phyloP scores from a whole-genome alignment of 768 basidiomycete species.

The Trametopsis cervina region DNA sequence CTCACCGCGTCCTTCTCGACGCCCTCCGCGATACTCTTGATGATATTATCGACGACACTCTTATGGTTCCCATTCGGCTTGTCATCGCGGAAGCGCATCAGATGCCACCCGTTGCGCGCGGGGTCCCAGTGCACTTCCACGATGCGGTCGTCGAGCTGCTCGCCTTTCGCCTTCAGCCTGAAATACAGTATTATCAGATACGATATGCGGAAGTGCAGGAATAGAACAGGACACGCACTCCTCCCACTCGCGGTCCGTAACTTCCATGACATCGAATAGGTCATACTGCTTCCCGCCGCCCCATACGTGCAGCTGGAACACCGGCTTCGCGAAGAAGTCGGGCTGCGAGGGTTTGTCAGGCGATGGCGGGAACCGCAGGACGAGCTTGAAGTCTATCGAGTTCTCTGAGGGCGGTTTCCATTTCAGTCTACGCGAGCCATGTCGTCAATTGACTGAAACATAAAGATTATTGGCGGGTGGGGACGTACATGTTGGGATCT shows the following conservation, averaged over 20 bases:
- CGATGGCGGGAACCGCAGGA: constrained; percentile 83
- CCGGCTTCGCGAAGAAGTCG: constrained; percentile 79
- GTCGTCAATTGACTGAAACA: not conserved
- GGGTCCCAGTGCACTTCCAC: constrained; percentile 93
- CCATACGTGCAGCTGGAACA: constrained; percentile 81
- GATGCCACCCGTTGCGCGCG: constrained; percentile 60
- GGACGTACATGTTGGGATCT: constrained; percentile 76
- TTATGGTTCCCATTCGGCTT: constrained; percentile 90
- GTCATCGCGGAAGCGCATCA: constrained; percentile 93
- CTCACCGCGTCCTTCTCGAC: constrained; percentile 80
- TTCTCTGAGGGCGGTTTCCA: constrained; percentile 99
- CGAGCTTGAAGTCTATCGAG: constrained; percentile 94
- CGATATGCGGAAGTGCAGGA: constrained; percentile 7
- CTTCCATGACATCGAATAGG: constrained; percentile 76
- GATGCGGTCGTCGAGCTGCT: constrained; percentile 90
- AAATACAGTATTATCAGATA: not conserved
- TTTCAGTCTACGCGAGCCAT: constrained; percentile 59
- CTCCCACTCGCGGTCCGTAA: constrained; percentile 92
- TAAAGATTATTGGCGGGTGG: not conserved
- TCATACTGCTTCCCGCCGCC: constrained; percentile 77
- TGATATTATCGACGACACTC: constrained; percentile 78
- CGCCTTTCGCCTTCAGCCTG: constrained; percentile 78
- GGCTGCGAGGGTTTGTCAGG: constrained; percentile 47
- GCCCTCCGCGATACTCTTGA: constrained; percentile 88
- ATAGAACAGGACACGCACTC: constrained; percentile 41